A percentile compares a stretch with the other conserved stretches of the same genome.
Conservation (phyloP, 2,329 filamentous ascomycete species). For the Teratosphaeria epicoccoides region DNA sequence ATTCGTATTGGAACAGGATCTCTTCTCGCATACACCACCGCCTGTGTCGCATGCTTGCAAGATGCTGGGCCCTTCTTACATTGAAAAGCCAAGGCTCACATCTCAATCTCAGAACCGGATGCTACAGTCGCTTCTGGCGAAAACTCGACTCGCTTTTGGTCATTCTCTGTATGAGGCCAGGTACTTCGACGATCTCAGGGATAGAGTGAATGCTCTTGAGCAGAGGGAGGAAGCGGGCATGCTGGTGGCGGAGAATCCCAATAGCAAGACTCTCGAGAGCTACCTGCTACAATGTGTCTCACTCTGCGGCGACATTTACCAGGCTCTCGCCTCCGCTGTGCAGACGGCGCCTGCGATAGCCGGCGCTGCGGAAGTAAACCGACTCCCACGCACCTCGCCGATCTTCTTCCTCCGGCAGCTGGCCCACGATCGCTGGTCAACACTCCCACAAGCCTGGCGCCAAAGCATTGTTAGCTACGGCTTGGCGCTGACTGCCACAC, state of each 20-base stretch:
- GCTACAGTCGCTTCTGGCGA: background rate
- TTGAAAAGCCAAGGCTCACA: background rate
- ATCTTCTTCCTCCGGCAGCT: constrained; percentile 40
- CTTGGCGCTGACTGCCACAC: constrained; percentile 33
- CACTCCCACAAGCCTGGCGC: constrained; percentile 30
- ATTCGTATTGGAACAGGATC: background rate
- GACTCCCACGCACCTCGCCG: constrained; percentile 32
- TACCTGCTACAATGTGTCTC: background rate
- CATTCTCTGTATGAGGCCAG: background rate
- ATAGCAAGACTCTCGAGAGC: background rate
- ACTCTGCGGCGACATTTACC: background rate
- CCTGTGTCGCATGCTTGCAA: background rate
- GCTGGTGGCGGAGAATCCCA: background rate
- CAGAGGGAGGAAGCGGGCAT: background rate
- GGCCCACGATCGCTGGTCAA: constrained; percentile 23
- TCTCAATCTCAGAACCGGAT: background rate
- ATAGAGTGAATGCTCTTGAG: background rate
- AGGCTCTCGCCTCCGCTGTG: background rate
- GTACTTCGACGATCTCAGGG: background rate
- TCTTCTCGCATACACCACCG: background rate
- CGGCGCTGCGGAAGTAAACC: background rate
- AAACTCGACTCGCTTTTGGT: background rate
- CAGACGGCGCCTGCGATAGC: background rate
- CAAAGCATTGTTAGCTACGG: constrained; percentile 36
- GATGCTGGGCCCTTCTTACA: background rate